Percentiles rank a stretch among this genome's conserved stretches.
phyloP scores from a whole-genome alignment of 1,139 yeast genomes.

The Scheffersomyces parashehatae region DNA sequence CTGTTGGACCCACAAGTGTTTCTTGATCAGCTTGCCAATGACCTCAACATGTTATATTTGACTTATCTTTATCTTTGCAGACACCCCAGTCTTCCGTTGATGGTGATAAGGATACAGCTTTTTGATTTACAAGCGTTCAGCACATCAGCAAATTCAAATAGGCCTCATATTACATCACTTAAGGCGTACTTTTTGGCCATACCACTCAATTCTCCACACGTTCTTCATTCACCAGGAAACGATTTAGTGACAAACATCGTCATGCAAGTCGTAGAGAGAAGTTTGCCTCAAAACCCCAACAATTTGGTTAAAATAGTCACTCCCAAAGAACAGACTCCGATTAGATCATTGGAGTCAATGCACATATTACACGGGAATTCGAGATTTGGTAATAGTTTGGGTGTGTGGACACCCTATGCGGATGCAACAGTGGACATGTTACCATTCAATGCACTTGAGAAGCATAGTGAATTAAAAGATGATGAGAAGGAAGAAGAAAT shows the following conservation, averaged over 20 bases:
- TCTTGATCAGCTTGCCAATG: conserved; percentile 45
- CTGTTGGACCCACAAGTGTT: conserved; percentile 47
- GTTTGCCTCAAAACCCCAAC: conserved; percentile 43
- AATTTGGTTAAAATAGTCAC: conserved; percentile 29
- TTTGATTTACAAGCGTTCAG: conserved; percentile 51
- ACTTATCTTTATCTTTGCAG: conserved; percentile 67
- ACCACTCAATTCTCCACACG: conserved; percentile 65
- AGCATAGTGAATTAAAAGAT: conserved; percentile 24
- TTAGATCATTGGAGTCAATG: conserved; percentile 55
- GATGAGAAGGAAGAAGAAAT: conserved; percentile 3
- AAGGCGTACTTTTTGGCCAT: conserved; percentile 66
- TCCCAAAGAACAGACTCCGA: conserved; percentile 42
- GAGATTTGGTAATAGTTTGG: conserved; percentile 58
- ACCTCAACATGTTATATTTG: conserved; percentile 50
- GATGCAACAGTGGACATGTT: conserved; percentile 61
- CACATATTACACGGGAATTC: conserved; percentile 61
- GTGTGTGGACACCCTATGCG: conserved; percentile 73
- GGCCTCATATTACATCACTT: conserved; percentile 50
- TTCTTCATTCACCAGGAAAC: conserved; percentile 57
- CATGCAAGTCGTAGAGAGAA: conserved; percentile 57
- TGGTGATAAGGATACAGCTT: conserved; percentile 65
- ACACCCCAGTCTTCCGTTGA: conserved; percentile 62
- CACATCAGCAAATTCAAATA: conserved; percentile 12
- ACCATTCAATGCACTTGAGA: conserved; percentile 50
- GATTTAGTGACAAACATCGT: conserved; percentile 54